Evolutionary conservation across 1,284 basidiomycete genomes (phyloP).

Genomic region (Apiotrichum laibachii): DNA sequence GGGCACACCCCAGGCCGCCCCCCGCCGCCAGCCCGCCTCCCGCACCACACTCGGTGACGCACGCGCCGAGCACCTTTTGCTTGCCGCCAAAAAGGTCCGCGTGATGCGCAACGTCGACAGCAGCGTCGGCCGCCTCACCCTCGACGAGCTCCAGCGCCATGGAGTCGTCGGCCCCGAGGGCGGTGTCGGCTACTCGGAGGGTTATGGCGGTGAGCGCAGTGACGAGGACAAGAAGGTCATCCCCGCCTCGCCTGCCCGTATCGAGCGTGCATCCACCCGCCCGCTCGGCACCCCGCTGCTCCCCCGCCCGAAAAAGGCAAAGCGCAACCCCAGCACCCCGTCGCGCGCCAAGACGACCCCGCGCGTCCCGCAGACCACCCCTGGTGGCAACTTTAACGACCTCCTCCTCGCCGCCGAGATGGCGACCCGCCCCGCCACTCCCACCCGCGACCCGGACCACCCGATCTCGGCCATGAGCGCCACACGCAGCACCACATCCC

Average conservation of each 20-base stretch:
- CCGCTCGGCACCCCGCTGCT: conserved; percentile 28
- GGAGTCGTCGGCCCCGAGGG: conserved; percentile 46
- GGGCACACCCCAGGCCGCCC: too few relatives aligned
- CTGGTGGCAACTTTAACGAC: conserved; percentile 47
- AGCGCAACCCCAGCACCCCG: conserved; percentile 35
- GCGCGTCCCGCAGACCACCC: conserved; percentile 37
- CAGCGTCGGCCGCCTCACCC: conserved; percentile 35
- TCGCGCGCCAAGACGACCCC: conserved; percentile 18
- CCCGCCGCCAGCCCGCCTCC: neutral
- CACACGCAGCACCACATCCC: conserved; percentile 28
- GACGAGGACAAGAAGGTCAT: conserved; percentile 21
- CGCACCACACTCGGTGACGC: conserved; percentile 47
- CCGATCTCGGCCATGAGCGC: conserved; percentile 34
- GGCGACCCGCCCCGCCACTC: conserved; percentile 40
- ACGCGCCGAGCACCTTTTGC: conserved; percentile 46
- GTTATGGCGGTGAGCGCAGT: conserved; percentile 32
- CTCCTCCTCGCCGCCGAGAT: conserved; percentile 46
- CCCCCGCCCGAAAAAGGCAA: conserved; percentile 34
- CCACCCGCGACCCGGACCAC: conserved; percentile 22
- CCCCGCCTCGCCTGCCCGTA: neutral
- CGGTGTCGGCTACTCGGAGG: conserved; percentile 45
- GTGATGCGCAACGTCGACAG: conserved; percentile 32
- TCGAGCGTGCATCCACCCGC: neutral
- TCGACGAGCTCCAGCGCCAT: conserved; percentile 39
- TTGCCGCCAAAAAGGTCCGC: conserved; percentile 47